Conservation (phyloP, 2,329 filamentous ascomycete genomes). For the Akanthomyces uredinophilus region DNA sequence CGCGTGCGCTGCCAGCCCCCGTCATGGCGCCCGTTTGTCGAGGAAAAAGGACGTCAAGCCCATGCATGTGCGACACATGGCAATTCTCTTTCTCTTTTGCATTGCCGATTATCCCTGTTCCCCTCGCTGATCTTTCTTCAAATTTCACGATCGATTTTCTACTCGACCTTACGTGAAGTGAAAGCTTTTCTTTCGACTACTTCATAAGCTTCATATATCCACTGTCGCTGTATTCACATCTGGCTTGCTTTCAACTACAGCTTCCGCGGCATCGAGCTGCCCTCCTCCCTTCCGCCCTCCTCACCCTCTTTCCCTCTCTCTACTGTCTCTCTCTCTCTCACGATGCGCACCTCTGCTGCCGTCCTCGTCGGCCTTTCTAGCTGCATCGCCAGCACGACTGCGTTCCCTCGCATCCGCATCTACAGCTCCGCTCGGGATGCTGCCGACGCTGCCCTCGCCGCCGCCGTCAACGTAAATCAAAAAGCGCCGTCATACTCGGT, state of each 20-base stretch:
- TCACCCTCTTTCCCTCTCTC: neutral
- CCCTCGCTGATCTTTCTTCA: neutral
- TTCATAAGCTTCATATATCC: neutral
- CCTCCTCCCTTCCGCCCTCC: too few relatives aligned
- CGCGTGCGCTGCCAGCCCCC: neutral
- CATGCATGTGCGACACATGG: neutral
- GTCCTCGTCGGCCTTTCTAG: constrained; percentile 28
- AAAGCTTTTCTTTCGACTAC: neutral
- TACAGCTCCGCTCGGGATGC: constrained; percentile 15
- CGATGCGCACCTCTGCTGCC: constrained; percentile 28
- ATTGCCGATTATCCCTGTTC: neutral
- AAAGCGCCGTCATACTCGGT: constrained; percentile 34
- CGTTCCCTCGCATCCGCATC: constrained; percentile 25
- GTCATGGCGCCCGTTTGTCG: neutral
- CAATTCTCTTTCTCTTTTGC: neutral
- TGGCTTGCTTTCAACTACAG: neutral
- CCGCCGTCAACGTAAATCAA: neutral
- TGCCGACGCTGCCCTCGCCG: constrained; percentile 4
- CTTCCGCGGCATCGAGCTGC: constrained; percentile 2
- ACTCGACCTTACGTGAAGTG: neutral
- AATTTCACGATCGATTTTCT: neutral
- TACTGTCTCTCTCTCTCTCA: neutral
- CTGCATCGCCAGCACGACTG: constrained; percentile 21
- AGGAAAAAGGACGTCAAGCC: constrained; percentile 13
- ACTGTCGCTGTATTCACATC: neutral